Evolutionary conservation across 345 rosid genomes (phyloP).

Genomic region (Citrus medica): DNA sequence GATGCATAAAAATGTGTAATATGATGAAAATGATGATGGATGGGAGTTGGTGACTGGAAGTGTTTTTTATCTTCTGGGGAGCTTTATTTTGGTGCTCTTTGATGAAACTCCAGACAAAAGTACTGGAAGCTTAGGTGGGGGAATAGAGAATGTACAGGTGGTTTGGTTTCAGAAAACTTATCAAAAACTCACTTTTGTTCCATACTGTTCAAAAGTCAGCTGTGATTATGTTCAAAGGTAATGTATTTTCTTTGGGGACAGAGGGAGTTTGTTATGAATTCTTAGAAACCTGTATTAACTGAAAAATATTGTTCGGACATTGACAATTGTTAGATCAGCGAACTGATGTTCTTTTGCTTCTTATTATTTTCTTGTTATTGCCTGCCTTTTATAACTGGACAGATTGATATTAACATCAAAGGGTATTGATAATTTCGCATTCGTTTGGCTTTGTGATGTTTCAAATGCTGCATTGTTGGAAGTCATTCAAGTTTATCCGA

Average conservation of each 20-base stretch:
- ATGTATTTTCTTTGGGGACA: not conserved
- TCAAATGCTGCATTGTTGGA: not conserved
- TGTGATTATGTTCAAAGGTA: conserved; percentile 7
- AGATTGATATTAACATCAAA: no score
- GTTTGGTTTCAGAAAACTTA: not conserved
- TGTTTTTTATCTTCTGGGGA: conserved; percentile 33
- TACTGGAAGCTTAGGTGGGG: conserved; percentile 6
- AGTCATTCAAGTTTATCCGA: no score
- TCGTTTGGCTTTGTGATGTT: not conserved
- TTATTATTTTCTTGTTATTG: not conserved
- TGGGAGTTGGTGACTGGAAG: conserved; percentile 45
- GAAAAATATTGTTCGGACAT: not conserved
- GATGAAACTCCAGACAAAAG: conserved; percentile 30
- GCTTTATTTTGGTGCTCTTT: conserved; percentile 60
- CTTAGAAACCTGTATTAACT: conserved; percentile 7
- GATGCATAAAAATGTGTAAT: conserved; percentile 39
- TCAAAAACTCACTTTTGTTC: conserved; percentile 1
- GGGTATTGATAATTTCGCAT: not conserved
- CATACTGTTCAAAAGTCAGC: not conserved
- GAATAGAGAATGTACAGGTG: conserved; percentile 33
- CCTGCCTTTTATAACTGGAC: not conserved
- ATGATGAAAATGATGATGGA: conserved; percentile 29
- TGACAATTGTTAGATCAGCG: not conserved
- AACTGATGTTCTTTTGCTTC: not conserved
- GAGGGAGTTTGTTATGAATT: not conserved